Evolutionary conservation across 345 rosid genomes (phyloP).

Genomic region (Eucalyptus brandiana): DNA sequence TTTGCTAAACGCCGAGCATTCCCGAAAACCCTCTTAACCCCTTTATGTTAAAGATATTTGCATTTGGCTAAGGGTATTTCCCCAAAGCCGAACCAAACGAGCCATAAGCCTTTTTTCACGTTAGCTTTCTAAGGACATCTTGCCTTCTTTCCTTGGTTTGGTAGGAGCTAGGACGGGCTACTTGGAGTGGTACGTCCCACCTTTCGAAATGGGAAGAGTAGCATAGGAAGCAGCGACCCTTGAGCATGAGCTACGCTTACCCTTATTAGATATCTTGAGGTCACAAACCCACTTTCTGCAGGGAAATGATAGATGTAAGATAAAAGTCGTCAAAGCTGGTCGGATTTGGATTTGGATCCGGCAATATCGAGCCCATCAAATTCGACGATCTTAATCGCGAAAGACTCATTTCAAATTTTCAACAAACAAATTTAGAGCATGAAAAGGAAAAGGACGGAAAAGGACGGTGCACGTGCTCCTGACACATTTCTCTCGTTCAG

Average conservation of each 20-base stretch:
- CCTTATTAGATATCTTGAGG: neutral
- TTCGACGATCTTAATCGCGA: neutral
- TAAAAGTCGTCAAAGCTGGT: neutral
- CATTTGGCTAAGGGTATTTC: too few species aligned
- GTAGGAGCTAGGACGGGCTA: neutral
- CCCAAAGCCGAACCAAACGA: too few species aligned
- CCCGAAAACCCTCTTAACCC: too few species aligned
- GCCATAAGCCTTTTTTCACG: neutral
- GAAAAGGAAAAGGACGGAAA: neutral
- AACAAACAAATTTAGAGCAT: neutral
- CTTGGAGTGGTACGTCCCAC: neutral
- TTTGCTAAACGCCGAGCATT: too few species aligned
- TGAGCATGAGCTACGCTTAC: neutral
- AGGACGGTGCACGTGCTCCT: neutral
- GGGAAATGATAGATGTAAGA: neutral
- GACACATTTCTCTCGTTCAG: neutral
- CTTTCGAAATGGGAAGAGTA: neutral
- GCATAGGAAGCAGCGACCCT: neutral
- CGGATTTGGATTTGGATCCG: neutral
- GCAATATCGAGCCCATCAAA: neutral
- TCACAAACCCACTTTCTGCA: neutral
- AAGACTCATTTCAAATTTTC: neutral
- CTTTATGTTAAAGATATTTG: too few species aligned
- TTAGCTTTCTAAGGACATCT: neutral
- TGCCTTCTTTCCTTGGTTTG: neutral